Conservation (phyloP, 306 rosid species). For the Vigna radiata region DNA sequence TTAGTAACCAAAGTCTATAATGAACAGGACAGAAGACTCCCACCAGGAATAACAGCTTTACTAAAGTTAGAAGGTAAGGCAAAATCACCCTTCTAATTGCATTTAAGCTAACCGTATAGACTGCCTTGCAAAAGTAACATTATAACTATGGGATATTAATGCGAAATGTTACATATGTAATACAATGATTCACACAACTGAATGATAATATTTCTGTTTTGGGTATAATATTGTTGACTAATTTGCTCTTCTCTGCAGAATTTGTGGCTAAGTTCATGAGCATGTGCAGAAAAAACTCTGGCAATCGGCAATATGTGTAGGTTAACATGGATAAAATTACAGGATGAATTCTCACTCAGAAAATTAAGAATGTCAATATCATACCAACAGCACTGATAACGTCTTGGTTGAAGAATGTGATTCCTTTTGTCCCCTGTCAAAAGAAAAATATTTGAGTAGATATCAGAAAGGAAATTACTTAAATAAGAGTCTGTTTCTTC, state of each 20-base stretch:
- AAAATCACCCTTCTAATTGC: not conserved
- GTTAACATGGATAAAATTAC: slow-evolving; percentile 33
- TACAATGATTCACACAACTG: not conserved
- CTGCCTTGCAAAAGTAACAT: slow-evolving; percentile 15
- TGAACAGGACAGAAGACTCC: slow-evolving; percentile 78
- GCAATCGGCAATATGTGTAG: slow-evolving; percentile 53
- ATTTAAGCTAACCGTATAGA: not conserved
- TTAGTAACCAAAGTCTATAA: slow-evolving; percentile 37
- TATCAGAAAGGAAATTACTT: slow-evolving; percentile 13
- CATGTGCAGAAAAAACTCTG: slow-evolving; percentile 67
- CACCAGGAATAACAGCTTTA: slow-evolving; percentile 79
- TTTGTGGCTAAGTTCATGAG: slow-evolving; percentile 92
- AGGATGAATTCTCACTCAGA: slow-evolving; percentile 2
- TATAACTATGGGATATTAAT: not conserved
- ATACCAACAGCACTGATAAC: not conserved
- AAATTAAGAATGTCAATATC: not conserved
- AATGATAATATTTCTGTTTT: too few relatives aligned
- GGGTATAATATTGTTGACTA: not conserved
- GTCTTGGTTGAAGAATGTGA: slow-evolving; percentile 18
- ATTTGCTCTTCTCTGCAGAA: slow-evolving; percentile 59
- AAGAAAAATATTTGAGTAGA: slow-evolving; percentile 4
- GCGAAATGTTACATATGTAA: too few relatives aligned
- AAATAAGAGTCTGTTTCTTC: slow-evolving; percentile 31
- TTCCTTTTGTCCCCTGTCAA: not conserved
- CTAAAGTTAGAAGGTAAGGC: slow-evolving; percentile 82